A percentile compares a stretch with the other conserved stretches of the same genome.
These are phyloP conservation scores for Colletotrichum orbiculare DNA, from an alignment of 2,329 filamentous ascomycete genomes.

Conservation along the genomic window DNA sequence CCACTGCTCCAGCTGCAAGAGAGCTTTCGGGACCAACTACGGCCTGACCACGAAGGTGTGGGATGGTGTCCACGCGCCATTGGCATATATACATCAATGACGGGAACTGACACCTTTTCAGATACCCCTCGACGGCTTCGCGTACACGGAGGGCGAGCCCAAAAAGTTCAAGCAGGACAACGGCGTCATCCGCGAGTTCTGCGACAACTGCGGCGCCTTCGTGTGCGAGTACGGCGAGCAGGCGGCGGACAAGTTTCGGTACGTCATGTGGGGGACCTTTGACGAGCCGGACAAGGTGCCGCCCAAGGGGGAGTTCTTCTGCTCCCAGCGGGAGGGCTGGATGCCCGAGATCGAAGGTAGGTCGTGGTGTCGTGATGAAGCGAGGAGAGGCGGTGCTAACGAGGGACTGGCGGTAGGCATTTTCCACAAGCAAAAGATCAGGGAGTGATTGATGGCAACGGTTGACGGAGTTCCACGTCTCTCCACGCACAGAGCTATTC, in stretches of 20 bases:
- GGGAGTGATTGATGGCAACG: neutral
- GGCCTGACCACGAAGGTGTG: slow-evolving; percentile 45
- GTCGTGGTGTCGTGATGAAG: neutral
- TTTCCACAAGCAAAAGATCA: slow-evolving; percentile 24
- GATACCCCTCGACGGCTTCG: slow-evolving; percentile 42
- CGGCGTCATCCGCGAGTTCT: slow-evolving; percentile 47
- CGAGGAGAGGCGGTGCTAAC: too few species aligned
- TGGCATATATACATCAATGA: neutral
- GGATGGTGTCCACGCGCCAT: slow-evolving; percentile 1
- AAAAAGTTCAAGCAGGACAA: slow-evolving; percentile 46
- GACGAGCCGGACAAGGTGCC: slow-evolving; percentile 60
- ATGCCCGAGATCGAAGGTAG: slow-evolving; percentile 60
- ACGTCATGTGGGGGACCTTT: slow-evolving; percentile 58
- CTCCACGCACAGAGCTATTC: too few species aligned
- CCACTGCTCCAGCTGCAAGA: slow-evolving; percentile 47
- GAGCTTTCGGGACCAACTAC: slow-evolving; percentile 48
- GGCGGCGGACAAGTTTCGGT: slow-evolving; percentile 56
- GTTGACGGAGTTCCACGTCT: neutral
- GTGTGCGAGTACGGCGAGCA: slow-evolving; percentile 47
- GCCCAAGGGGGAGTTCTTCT: slow-evolving; percentile 67
- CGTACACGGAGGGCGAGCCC: slow-evolving; percentile 41
- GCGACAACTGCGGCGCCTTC: slow-evolving; percentile 44
- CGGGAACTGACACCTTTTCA: neutral
- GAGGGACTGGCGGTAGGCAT: neutral
- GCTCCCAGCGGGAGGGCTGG: slow-evolving; percentile 58